Conservation (phyloP, 768 basidiomycete species). For the Tylopilus balloui region DNA sequence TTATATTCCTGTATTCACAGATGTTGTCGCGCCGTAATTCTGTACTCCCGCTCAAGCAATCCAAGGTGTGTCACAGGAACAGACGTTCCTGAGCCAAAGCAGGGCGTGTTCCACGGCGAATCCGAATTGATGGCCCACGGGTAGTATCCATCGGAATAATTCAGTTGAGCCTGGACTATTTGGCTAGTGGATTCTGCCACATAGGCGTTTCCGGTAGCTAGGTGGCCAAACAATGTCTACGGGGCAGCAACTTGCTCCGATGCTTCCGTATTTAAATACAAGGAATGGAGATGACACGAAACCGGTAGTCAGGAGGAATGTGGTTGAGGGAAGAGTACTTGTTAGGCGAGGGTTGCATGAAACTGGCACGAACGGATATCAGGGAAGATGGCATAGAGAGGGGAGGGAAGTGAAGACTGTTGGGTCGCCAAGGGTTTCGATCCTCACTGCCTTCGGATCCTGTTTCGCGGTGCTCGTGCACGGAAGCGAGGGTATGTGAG, state of each 20-base stretch:
- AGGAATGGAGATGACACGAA: neutral
- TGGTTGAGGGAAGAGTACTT: neutral
- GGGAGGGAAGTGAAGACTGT: neutral
- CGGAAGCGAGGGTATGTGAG: slow-evolving; percentile 19
- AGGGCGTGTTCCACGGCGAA: neutral
- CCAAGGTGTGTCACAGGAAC: neutral
- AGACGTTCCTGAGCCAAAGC: neutral
- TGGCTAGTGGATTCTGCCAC: neutral
- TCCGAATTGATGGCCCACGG: neutral
- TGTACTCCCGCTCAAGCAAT: neutral
- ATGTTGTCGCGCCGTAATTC: neutral
- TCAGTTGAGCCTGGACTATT: neutral
- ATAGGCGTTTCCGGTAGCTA: neutral
- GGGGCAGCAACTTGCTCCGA: neutral
- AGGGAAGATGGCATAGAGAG: slow-evolving; percentile 6
- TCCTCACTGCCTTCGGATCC: slow-evolving; percentile 17
- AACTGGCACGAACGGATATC: slow-evolving; percentile 8
- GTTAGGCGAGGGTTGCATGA: slow-evolving; percentile 12
- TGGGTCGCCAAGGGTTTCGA: slow-evolving; percentile 14
- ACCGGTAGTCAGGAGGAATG: slow-evolving; percentile 7
- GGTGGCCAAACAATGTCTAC: neutral
- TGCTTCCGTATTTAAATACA: neutral
- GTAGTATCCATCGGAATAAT: neutral
- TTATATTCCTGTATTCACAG: slow-evolving; percentile 6
- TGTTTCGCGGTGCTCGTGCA: slow-evolving; percentile 21